Evolutionary conservation across 1,284 basidiomycete species (phyloP).

Genomic region (Tylopilus orsonianus): DNA sequence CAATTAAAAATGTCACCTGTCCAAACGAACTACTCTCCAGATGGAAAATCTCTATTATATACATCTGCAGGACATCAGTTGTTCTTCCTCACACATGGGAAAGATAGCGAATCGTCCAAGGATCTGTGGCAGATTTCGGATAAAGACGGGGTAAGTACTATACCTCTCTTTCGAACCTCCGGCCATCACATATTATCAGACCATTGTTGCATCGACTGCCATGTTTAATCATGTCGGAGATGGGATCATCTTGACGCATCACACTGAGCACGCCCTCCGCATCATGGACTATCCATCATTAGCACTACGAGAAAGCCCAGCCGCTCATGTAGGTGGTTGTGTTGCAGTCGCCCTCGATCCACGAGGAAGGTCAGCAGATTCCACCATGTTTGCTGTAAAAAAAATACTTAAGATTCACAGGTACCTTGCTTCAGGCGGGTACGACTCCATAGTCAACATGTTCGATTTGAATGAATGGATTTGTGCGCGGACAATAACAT

Average conservation of each 20-base stretch:
- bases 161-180: background rate
- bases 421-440: constrained; percentile 74
- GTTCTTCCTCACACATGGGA: constrained; percentile 56
- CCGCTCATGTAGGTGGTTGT: constrained; percentile 77
- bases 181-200: constrained; percentile 6
- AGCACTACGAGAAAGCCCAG: constrained; percentile 51
- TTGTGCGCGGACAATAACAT: constrained; percentile 67
- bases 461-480: constrained; percentile 80
- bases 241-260: constrained; percentile 61
- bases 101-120: constrained; percentile 53
- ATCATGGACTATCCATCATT: constrained; percentile 68
- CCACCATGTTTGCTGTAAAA: background rate
- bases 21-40: constrained; percentile 68
- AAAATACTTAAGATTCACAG: constrained; percentile 32
- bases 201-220: constrained; percentile 55
- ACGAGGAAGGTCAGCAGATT: constrained; percentile 53
- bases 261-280: constrained; percentile 60
- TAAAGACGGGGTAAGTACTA: constrained; percentile 42
- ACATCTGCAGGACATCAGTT: constrained; percentile 57
- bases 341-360: constrained; percentile 72
- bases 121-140: constrained; percentile 58
- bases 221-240: constrained; percentile 74
- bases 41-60: constrained; percentile 65
- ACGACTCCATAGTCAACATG: constrained; percentile 77
- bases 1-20: constrained; percentile 56